Base-by-base conservation (phyloP, 2,329 filamentous ascomycete species). In the Pseudogymnoascus sp. region DNA sequence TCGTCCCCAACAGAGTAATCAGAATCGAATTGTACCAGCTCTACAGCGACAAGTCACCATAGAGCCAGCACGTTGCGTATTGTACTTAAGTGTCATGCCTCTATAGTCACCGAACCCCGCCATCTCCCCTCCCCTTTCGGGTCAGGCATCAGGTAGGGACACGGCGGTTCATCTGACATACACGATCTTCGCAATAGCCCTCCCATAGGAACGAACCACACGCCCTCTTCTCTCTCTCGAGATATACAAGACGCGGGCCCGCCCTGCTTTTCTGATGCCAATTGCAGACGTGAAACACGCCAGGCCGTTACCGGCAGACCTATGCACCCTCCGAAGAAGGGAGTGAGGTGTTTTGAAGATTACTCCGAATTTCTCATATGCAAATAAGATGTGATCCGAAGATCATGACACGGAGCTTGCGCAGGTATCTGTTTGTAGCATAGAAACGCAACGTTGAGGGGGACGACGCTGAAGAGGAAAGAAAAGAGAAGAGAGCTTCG, bases 281-380 rank as follows among this genome's bases (percentile, higher is more conserved):
- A 82, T 85, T 91, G 88, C 90, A 90, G 82, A 84, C 89, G 88
- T 85, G 80, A 74, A 75, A 90, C 88, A 89, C 89, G 89, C 84
- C 84, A 88, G 88, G 83, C 89, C 90, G 89, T 93, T 82, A 83
- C 89, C 86, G 88, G 89, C 88, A 90, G 90, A 81, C 79, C 79
- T 73, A 70, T 75, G 71, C 69, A 72, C 72, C 73, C 74, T 72
- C 72, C 75, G 73, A 73, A 77, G 75, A 73, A 78, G 75, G 72
- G 72, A 76, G 72, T 68, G 67, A 71, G 75, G 74, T 74, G 67
- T 72, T 75, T 72, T 91, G 90, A 91, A 92, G 89, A 92, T 87
- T 94, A 89, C 91, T 94, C 91, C 90, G 90, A 94, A 93, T 94
- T 94, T 94, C 90, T 91, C 90, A 92, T 91, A 91, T 92, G 91